Conservation (phyloP, 2,329 filamentous ascomycete species). For the Geosmithia flava region DNA sequence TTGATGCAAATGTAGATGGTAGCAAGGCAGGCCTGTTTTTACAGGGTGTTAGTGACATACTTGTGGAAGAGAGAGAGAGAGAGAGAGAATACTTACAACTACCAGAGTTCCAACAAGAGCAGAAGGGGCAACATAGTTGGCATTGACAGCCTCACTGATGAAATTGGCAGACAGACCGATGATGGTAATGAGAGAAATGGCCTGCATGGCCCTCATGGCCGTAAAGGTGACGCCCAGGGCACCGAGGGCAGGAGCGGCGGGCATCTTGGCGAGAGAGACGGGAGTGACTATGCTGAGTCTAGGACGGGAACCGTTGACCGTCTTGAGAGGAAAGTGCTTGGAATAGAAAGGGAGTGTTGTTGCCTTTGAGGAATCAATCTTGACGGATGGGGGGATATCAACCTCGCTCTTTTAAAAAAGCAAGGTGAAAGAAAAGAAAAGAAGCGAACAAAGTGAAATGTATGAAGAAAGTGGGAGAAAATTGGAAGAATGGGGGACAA, state of each 20-base stretch:
- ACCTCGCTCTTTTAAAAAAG: background rate
- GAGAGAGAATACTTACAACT: constrained; percentile 47
- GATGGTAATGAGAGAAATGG: constrained; percentile 59
- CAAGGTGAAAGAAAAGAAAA: background rate
- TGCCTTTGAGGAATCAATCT: constrained; percentile 17
- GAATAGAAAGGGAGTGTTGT: constrained; percentile 24
- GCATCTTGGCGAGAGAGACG: constrained; percentile 6
- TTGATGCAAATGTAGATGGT: constrained; percentile 69
- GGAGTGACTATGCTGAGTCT: constrained; percentile 28
- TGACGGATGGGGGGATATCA: constrained; percentile 3
- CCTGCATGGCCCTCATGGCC: constrained; percentile 57
- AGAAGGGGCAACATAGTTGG: constrained; percentile 52
- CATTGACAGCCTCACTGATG: constrained; percentile 60
- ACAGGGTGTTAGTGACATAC: background rate
- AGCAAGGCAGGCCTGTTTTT: constrained; percentile 57
- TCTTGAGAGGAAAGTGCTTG: constrained; percentile 27
- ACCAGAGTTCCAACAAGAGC: constrained; percentile 68
- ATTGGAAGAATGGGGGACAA: background rate
- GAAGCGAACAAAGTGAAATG: background rate
- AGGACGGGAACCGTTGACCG: constrained; percentile 24
- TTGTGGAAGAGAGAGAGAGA: background rate
- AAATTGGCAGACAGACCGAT: constrained; percentile 77
- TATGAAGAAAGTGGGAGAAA: background rate
- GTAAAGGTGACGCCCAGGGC: constrained; percentile 72
- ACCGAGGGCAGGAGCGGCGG: constrained; percentile 33